Base-by-base conservation (phyloP, 345 rosid species). In the Leavenworthia alabamica region DNA sequence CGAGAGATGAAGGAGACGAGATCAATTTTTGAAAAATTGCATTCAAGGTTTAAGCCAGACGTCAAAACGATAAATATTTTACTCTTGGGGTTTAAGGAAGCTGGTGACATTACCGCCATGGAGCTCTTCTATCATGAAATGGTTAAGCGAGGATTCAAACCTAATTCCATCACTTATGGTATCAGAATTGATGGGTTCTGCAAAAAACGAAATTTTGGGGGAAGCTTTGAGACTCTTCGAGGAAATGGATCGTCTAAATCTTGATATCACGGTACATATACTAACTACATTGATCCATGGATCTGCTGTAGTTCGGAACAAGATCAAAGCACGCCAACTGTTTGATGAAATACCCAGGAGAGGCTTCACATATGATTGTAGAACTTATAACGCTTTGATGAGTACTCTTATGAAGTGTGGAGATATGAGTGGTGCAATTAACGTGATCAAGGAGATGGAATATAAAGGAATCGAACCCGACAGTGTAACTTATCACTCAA, bases 281-380 rank as follows among this genome's bases (percentile, higher is more conserved):
- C 32, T 89, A 39, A 86, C 98, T 12, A 89, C 96, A 17, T 75
- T 92, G 79, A 82, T 89, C 31, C 86, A 89, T 48, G 98, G 98
- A 1, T 81, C 90, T 3, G 95, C 96, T 40, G 35, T 89, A 56
- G 89, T 70, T 17, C 57, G 80, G 13, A 85, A 89, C 11, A 46
- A 41, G 45, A 24, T 42, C 0, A 85, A 81, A 75, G 98, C 93
- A 7, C 81, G 81, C 63, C 80, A 86, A 61, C 44, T 92, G 64
- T 92, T 92, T 56, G 83, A 83, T 32, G 86, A 80, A 75, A 81
- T 83, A 56, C 67, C 56, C 20, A 15, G 43, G 47, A 84, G 87
- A 73, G 80, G 78, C 5, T 65, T 86, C 14, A 68, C 26, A 13
- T 78, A 71, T 28, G 96, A 89, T 75, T 50, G 72, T 3, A 93